Base-by-base conservation (phyloP, 495 filamentous ascomycete genomes). In the Xylaria flabelliformis region DNA sequence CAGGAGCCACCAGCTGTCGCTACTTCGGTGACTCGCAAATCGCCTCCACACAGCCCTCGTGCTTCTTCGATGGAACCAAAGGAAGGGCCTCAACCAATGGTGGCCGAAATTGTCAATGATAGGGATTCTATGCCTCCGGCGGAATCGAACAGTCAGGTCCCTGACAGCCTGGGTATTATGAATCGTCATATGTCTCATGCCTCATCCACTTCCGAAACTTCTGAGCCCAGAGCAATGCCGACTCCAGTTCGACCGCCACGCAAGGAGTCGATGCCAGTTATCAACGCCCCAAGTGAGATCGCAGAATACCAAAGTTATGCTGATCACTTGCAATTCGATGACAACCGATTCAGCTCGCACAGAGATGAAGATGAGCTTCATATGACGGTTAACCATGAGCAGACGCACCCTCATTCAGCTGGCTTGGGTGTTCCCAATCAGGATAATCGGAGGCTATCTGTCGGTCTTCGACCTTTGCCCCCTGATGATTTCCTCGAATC, bases 381-480 rank as follows among this genome's bases (percentile, higher is more conserved):
- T 44, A 74, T 85, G 70, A 78, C 80, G 15, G 74, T 75, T 6
- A 77, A 77, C 59, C 73, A 81, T 42, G 82, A 80, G 46, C 78
- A 80, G 39, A 74, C 78, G n/a, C 69, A 73, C 17, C 69, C 73
- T 10, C 75, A 66, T 29, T 72, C 75, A 1, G 76, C 79, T 56
- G 84, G 83, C 29, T 76, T 91, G 51, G 85, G 83, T n/a, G 85
- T 87, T 24, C 87, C 88, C 36, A 88, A 84, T 36, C 85, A 90
- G 51, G 90, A 96, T 75, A 87, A 88, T 64, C 89, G 88, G 56
- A 90, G 95, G 70, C 82, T 97, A 71, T 97, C 94, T 13, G 91
- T 98, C 77, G 94, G 95, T 34, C 88, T 97, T 76, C 91, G 97
- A n/a, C 96, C 96, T 56, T 87, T 99, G 44, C 96, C 96, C 4